Percentiles rank a stretch among this genome's conserved stretches.
These are phyloP conservation scores for Neocucurbitaria cava DNA, from an alignment of 2,329 filamentous ascomycete genomes.

Conservation along the genomic window DNA sequence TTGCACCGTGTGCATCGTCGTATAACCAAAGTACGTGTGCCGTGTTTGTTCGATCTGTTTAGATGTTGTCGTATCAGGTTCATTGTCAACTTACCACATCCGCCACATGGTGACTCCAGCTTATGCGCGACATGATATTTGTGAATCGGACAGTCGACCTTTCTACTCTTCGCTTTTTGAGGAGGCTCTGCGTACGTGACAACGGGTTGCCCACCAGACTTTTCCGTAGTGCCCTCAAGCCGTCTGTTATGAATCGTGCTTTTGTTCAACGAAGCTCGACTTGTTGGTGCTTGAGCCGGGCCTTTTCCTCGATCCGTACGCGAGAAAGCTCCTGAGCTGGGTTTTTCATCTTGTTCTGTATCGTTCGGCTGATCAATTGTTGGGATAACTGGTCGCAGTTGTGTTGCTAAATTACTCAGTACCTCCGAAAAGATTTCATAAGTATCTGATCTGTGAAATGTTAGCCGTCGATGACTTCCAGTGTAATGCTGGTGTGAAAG, in stretches of 20 bases:
- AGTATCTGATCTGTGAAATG: not conserved
- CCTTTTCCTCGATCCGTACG: not conserved
- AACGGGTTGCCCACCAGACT: not conserved
- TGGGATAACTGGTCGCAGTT: not conserved
- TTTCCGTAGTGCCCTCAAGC: not conserved
- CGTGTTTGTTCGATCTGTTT: conserved; percentile 6
- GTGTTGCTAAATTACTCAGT: not conserved
- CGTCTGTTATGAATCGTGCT: not conserved
- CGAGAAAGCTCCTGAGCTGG: not conserved
- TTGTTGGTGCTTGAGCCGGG: not conserved
- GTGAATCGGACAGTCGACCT: conserved; percentile 9
- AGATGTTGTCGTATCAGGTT: conserved; percentile 9
- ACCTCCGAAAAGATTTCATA: not conserved
- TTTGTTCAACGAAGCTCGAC: not conserved
- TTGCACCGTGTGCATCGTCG: conserved; percentile 6
- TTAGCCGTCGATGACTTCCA: not conserved
- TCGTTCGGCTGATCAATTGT: not conserved
- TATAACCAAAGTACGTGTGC: not conserved
- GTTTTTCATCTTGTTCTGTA: not conserved
- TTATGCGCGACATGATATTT: conserved; percentile 5
- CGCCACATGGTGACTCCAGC: conserved; percentile 5
- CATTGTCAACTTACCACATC: conserved; percentile 4
- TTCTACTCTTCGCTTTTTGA: not conserved
- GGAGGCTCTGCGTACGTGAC: not conserved
- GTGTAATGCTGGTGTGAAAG: too few species aligned